Evolutionary conservation across 2,329 filamentous ascomycete genomes (phyloP).

Genomic region (Falciphora oryzae): DNA sequence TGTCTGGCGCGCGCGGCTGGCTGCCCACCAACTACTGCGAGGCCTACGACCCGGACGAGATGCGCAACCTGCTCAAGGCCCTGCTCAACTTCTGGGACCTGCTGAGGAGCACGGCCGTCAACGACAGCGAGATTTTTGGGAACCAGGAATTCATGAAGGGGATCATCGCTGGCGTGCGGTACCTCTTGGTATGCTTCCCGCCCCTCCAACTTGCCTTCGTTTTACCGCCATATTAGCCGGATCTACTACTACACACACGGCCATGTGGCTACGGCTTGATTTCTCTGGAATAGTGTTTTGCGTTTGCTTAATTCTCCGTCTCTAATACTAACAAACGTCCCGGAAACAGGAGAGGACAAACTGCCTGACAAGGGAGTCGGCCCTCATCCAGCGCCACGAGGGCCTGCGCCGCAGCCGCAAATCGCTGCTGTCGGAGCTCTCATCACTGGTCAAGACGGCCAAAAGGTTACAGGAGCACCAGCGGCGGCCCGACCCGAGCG

Average conservation of each 20-base stretch:
- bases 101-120: conserved; percentile 69
- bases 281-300: neutral
- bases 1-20: conserved; percentile 86
- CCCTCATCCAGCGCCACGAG: conserved; percentile 69
- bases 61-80: conserved; percentile 78
- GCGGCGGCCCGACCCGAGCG: conserved; percentile 37
- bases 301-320: neutral
- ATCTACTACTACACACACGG: neutral
- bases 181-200: conserved; percentile 64
- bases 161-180: conserved; percentile 87
- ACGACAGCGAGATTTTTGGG: conserved; percentile 71
- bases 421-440: conserved; percentile 81
- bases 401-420: conserved; percentile 76
- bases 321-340: neutral
- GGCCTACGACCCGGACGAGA: conserved; percentile 82
- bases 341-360: conserved; percentile 69
- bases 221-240: conserved; percentile 17
- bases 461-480: conserved; percentile 78
- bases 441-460: conserved; percentile 79
- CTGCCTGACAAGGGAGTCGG: conserved; percentile 78
- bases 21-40: conserved; percentile 98
- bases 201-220: neutral
- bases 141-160: conserved; percentile 93
- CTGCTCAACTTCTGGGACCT: conserved; percentile 91
- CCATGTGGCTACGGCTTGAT: neutral